A percentile compares a stretch with the other conserved stretches of the same genome.
These are phyloP conservation scores for Cutaneotrichosporon dermatis DNA, from an alignment of 1,284 basidiomycete genomes.

Conservation along the genomic window DNA sequence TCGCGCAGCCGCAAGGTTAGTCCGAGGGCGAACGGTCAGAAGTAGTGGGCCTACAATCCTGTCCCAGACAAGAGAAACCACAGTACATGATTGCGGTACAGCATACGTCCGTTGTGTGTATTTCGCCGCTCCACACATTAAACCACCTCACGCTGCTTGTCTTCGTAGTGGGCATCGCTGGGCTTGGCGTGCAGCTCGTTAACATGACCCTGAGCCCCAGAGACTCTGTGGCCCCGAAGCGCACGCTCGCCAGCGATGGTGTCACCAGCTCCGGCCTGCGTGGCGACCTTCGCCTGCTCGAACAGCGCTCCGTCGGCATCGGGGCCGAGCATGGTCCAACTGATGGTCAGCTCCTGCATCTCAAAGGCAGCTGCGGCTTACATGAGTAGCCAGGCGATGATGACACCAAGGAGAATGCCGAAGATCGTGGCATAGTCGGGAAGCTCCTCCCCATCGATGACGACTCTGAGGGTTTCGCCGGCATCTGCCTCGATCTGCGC, in stretches of 20 bases:
- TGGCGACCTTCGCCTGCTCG: conserved; percentile 73
- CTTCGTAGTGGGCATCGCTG: too few relatives aligned
- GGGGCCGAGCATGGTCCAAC: conserved; percentile 50
- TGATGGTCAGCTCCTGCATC: too few relatives aligned
- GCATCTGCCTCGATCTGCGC: conserved; percentile 85
- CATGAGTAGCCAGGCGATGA: conserved; percentile 45
- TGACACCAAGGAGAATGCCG: conserved; percentile 73
- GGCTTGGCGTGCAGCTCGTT: neutral
- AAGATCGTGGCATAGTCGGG: conserved; percentile 81
- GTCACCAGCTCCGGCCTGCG: conserved; percentile 65
- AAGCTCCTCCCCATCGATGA: conserved; percentile 50
- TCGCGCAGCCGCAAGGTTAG: too few relatives aligned
- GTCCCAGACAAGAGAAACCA: too few relatives aligned
- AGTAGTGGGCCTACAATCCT: too few relatives aligned
- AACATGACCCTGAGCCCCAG: neutral
- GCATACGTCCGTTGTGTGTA: too few relatives aligned
- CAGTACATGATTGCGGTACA: too few relatives aligned
- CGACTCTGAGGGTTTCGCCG: conserved; percentile 44
- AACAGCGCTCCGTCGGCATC: conserved; percentile 71
- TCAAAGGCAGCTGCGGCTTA: conserved; percentile 2
- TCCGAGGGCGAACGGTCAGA: too few relatives aligned
- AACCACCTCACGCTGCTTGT: too few relatives aligned
- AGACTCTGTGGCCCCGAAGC: neutral
- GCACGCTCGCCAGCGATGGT: neutral
- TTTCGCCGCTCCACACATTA: too few relatives aligned